A percentile compares a stretch with the other conserved stretches of the same genome.
phyloP scores from a whole-genome alignment of 1,284 basidiomycete genomes.

The Cutaneotrichosporon sp. region DNA sequence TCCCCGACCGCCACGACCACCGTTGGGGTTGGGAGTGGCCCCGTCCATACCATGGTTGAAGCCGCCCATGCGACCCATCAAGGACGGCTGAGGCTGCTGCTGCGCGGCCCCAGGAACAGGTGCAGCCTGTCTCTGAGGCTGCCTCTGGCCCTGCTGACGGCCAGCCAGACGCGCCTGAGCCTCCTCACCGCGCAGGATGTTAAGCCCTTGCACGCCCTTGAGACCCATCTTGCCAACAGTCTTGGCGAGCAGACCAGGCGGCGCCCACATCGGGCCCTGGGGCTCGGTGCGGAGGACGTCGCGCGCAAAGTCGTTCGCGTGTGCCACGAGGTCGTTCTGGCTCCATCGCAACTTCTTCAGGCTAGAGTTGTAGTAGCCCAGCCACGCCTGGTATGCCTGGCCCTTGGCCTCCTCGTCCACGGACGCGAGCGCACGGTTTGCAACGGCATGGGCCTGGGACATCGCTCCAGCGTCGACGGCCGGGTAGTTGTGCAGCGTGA shows the following conservation, averaged over 20 bases:
- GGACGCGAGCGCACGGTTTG: slow-evolving; percentile 40
- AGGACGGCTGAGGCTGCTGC: neutral
- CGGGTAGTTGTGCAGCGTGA: slow-evolving; percentile 53
- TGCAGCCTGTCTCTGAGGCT: neutral
- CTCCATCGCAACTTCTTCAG: slow-evolving; percentile 55
- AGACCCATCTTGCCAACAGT: slow-evolving; percentile 65
- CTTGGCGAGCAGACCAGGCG: slow-evolving; percentile 58
- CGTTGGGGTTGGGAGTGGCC: neutral
- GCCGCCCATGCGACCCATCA: neutral
- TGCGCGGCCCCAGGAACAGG: neutral
- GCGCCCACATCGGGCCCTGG: slow-evolving; percentile 34
- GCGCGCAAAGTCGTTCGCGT: slow-evolving; percentile 57
- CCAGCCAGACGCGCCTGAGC: neutral
- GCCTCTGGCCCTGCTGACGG: slow-evolving; percentile 8
- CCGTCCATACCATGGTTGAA: neutral
- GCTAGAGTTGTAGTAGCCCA: slow-evolving; percentile 63
- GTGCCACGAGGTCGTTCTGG: slow-evolving; percentile 55
- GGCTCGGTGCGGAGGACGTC: slow-evolving; percentile 55
- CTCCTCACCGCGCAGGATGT: slow-evolving; percentile 30
- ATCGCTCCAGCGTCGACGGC: slow-evolving; percentile 22
- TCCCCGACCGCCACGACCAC: slow-evolving; percentile 13
- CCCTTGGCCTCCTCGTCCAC: slow-evolving; percentile 54
- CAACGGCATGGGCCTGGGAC: slow-evolving; percentile 19
- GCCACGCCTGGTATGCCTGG: slow-evolving; percentile 60
- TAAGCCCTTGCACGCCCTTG: slow-evolving; percentile 55